A percentile compares a stretch with the other conserved stretches of the same genome.
These are phyloP conservation scores for Tetradesmus obliquus DNA, from an alignment of 139 green algal species.

Conservation along the genomic window DNA sequence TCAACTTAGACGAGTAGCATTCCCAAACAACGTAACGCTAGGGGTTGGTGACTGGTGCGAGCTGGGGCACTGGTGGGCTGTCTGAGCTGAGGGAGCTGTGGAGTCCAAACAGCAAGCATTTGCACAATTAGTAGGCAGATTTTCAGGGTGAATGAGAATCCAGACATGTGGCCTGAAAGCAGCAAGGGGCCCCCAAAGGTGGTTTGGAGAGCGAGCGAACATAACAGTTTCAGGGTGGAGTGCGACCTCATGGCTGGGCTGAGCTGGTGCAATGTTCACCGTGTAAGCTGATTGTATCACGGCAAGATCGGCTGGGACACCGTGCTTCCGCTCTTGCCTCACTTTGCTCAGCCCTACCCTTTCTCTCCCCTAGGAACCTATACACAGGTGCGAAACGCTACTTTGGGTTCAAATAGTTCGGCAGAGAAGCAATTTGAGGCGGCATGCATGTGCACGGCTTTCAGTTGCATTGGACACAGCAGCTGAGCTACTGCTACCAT, in stretches of 20 bases:
- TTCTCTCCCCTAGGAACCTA: background rate
- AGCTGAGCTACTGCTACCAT: background rate
- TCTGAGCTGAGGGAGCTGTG: background rate
- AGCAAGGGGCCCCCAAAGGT: background rate
- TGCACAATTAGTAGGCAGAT: too few relatives aligned
- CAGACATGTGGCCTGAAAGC: too few relatives aligned
- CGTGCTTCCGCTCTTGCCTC: background rate
- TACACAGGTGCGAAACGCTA: too few relatives aligned
- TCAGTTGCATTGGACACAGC: background rate
- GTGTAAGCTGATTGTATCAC: background rate
- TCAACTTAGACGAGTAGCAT: background rate
- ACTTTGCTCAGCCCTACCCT: background rate
- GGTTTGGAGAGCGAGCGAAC: background rate
- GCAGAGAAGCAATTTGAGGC: background rate
- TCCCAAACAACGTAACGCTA: background rate
- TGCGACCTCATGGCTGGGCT: background rate
- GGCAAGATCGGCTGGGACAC: background rate
- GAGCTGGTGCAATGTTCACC: background rate
- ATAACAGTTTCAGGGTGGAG: conserved; percentile 1
- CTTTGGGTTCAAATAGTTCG: too few relatives aligned
- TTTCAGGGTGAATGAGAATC: too few relatives aligned
- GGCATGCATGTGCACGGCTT: background rate
- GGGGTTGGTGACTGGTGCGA: background rate
- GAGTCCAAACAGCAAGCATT: background rate
- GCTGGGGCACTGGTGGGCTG: background rate